Evolutionary conservation across 305 asterid species (phyloP), one percentile per base, ranked within the genome.

Genomic region (Fraxinus angustifolia): DNA sequence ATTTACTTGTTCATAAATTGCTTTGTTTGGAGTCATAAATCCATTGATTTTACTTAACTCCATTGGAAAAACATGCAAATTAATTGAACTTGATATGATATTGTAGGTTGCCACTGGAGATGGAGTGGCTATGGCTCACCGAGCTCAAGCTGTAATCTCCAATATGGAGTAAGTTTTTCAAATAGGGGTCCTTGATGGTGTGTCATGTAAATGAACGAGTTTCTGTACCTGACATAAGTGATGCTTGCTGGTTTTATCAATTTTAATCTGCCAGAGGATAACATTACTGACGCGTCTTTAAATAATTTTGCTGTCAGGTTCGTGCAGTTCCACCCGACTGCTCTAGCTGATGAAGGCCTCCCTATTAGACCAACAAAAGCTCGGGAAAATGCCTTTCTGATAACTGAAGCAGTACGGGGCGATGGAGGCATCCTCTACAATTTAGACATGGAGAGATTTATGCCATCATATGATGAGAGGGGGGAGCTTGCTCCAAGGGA

Each of bases 261-360:
- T 42, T 30, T 68, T 30, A 74, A 7, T 78, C 34, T 72, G 75
- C 75, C 31, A 50, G 72, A 45, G 78, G 74, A 11, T 31, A 71
- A 14, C 81, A 5, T 65, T 72, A 14, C 17, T 80, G 26, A 34
- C 73, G 74, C 73, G 74, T 79, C 36, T 81, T n/a, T 17, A 7
- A 79, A 45, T 70, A 38, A 19, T 80, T 71, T 34, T 81, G 42
- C 71, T 78, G 26, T 81, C 88, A 96, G 99, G 88, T 96, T 96
- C 79, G 99, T 96, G 87, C 98, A 96, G 88, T 96, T 96, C 89
- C 99, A 96, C 88, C 99, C 99, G 0, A 96, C 99, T 16, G 97
- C 99, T 76, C 82, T 96, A 78, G 99, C 98, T 74, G 98, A 94
- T 84, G 97, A 90, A 88, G 98, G 98, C 77, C 98, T 94, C 81